Conservation (phyloP, 2,329 filamentous ascomycete genomes). For the Aspergillus intermedius region DNA sequence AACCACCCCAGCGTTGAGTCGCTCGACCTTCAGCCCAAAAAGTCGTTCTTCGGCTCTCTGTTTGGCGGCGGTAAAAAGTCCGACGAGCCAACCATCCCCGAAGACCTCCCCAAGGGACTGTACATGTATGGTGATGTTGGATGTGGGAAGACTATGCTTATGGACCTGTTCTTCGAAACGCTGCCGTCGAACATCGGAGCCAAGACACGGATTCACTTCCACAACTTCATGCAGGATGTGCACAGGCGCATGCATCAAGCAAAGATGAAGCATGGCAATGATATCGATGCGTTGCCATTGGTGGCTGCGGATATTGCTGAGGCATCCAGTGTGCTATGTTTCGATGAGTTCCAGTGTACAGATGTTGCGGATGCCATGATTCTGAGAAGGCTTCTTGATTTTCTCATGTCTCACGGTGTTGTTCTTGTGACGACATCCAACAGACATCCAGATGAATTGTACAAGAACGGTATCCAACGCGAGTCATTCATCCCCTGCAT, state of each 20-base stretch:
- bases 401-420: slow-evolving; percentile 92
- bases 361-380: slow-evolving; percentile 99
- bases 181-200: slow-evolving; percentile 69
- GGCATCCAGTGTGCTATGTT: slow-evolving; percentile 79
- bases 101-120: slow-evolving; percentile 74
- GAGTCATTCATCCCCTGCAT: slow-evolving; percentile 95
- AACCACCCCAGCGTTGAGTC: slow-evolving; percentile 71
- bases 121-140: slow-evolving; percentile 97
- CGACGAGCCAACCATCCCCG: slow-evolving; percentile 50
- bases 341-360: slow-evolving; percentile 98
- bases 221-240: slow-evolving; percentile 99
- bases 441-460: slow-evolving; percentile 89
- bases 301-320: slow-evolving; percentile 92
- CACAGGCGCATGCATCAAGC: slow-evolving; percentile 84
- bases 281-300: slow-evolving; percentile 84
- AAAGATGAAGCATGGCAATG: slow-evolving; percentile 81
- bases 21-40: slow-evolving; percentile 48
- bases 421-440: slow-evolving; percentile 95
- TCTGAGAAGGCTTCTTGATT: slow-evolving; percentile 74
- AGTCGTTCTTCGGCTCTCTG: slow-evolving; percentile 46
- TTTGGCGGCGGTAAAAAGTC: slow-evolving; percentile 29
- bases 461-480: slow-evolving; percentile 96
- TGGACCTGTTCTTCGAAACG: slow-evolving; percentile 97
- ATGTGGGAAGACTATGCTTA: slow-evolving; percentile 98
- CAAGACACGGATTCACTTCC: slow-evolving; percentile 94